A percentile compares a stretch with the other conserved stretches of the same genome.
These are phyloP conservation scores for Trichopus zeylanicus DNA, from an alignment of 116 monocot species.

Conservation along the genomic window DNA sequence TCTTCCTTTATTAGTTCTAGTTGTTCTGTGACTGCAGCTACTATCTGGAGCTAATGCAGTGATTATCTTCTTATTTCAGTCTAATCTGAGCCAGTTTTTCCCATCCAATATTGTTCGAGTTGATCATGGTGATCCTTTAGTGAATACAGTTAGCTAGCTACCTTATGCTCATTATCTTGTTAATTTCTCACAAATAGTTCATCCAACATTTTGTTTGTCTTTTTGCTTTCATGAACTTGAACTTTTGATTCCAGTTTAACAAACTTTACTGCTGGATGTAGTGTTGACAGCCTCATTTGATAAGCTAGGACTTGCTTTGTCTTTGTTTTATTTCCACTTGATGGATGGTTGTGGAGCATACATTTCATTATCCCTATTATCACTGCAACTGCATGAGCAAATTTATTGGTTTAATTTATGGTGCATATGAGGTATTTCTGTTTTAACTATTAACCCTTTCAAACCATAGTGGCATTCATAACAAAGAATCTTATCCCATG, in stretches of 20 bases:
- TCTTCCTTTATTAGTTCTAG: not conserved
- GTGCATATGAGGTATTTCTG: conserved; percentile 76
- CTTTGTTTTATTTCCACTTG: conserved; percentile 86
- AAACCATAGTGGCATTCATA: no score
- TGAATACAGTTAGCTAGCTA: conserved; percentile 77
- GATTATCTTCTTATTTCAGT: conserved; percentile 38
- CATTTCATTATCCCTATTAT: conserved; percentile 96
- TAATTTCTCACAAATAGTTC: not conserved
- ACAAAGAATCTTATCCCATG: not conserved
- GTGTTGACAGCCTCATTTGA: conserved; percentile 85
- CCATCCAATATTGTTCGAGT: conserved; percentile 86
- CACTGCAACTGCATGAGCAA: conserved; percentile 99
- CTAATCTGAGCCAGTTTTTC: conserved; percentile 85
- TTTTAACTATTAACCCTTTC: no score
- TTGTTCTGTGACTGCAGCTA: not conserved
- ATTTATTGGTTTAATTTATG: conserved; percentile 95
- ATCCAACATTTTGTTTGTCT: not conserved
- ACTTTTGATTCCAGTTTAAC: not conserved
- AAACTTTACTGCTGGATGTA: conserved; percentile 19
- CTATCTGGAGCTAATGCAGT: not conserved
- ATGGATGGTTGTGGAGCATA: conserved; percentile 93
- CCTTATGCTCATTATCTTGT: not conserved
- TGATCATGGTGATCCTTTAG: conserved; percentile 91
- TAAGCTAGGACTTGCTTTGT: conserved; percentile 79
- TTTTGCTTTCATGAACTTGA: not conserved